Base-by-base conservation (phyloP, 2,329 filamentous ascomycete genomes). In the Alternaria sp. region DNA sequence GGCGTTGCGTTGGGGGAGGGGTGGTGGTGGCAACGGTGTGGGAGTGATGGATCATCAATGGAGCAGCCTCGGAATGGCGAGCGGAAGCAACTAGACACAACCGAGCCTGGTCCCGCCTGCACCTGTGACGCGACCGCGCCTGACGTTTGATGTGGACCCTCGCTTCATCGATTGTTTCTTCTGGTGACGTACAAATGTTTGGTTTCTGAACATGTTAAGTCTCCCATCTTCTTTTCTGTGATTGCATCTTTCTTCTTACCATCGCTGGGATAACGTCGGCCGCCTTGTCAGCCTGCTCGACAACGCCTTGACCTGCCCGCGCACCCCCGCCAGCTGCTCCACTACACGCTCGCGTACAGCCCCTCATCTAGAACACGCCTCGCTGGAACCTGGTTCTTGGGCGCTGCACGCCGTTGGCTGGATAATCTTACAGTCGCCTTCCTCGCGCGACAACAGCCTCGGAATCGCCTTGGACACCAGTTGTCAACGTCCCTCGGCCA, bases 251-350 rank as follows among this genome's bases (percentile, higher is more conserved):
- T 56, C 46, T 21, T 6, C 43, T 57, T 43, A 36, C 32, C 36
- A 17, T 51, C 17, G 25, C 44, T 51, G 17, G 13, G 25, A 17
- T 19, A 5, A 19, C 30, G 49, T 26, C 15, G 36, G 36, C 19
- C 21, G n/a, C 36, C 43, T 47, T 57, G 44, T 21, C 63, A 61
- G 57, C 26, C 32, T 52, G 56, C 44, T 44, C 49, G 49, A 54
- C 60, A 30, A 36, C 66, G 69, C 72, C 59, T 32, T 61, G 67
- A 56, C 68, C 68, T 57, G 54, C 59, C 61, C 46, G 69, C 65
- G 70, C 36, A 63, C 60, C 71, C 61, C 70, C 59, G 57, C 28
- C 61, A 55, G 28, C 40, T 28, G 46, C 58, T 62, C 68, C 61
- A 64, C 59, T 28, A 52, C 58, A 49, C 61, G 43, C 59, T 60